These are phyloP conservation scores for Lentinula boryana DNA, from an alignment of 768 basidiomycete genomes.

Conservation along the genomic window DNA sequence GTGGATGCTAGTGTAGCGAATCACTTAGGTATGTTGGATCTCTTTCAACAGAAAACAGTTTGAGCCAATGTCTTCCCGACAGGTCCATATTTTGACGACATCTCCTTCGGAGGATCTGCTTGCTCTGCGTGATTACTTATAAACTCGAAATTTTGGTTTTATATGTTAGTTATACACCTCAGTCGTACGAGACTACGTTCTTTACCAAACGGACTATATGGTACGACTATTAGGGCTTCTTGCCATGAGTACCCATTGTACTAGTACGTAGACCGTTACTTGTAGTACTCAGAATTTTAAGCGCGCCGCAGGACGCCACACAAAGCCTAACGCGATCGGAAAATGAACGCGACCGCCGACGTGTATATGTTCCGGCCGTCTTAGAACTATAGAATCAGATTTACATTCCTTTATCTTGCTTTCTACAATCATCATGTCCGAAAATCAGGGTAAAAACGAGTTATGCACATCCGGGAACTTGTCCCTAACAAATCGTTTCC, in stretches of 20 bases:
- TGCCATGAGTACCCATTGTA: too few species aligned
- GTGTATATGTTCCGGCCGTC: not conserved
- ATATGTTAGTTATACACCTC: not conserved
- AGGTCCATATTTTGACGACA: slow-evolving; percentile 24
- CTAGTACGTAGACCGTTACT: too few species aligned
- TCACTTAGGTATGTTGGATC: slow-evolving; percentile 15
- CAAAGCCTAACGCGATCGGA: not conserved
- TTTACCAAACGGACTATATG: not conserved
- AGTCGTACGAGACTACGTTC: too few species aligned
- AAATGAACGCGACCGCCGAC: not conserved
- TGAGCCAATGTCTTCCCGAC: not conserved
- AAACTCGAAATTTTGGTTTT: not conserved
- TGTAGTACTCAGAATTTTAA: too few species aligned
- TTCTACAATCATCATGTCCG: not conserved
- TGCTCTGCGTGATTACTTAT: slow-evolving; percentile 1
- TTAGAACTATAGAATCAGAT: not conserved
- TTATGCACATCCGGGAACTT: not conserved
- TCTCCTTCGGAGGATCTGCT: slow-evolving; percentile 20
- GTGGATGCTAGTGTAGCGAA: slow-evolving; percentile 14
- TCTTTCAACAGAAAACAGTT: not conserved
- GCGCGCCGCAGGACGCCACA: not conserved
- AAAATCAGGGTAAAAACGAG: not conserved
- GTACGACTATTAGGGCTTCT: too few species aligned
- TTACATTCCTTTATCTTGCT: not conserved
- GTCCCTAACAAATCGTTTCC: not conserved